Base-by-base conservation (phyloP, 208 protist species). In the Novymonas esmeraldas region DNA sequence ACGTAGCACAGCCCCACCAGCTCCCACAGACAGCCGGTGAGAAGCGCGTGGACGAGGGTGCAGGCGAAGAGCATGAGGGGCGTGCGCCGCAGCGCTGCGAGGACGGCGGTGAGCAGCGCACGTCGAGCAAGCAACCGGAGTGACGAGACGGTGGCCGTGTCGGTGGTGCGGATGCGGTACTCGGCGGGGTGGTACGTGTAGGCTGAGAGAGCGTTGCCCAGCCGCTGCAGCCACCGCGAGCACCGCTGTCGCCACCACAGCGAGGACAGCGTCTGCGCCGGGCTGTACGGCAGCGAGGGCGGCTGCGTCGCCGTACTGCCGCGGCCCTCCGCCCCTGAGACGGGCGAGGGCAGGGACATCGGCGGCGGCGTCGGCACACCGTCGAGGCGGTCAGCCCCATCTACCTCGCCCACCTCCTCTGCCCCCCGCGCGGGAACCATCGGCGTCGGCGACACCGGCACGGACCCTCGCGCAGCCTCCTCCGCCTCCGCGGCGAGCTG, bases 21-120 rank as follows among this genome's bases (percentile, higher is more conserved):
- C 51, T 90, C 84, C 74, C 79, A 90, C 33, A 81, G 10, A 39
- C 73, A 78, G 34, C 68, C 69, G 16, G 80, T 85, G n/a, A 82
- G 26, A 42, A 90, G 66, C 45, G 78, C 69, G 58, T 85, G 79
- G 31, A 48, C 56, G 41, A 83, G 52, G 14, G 67, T 54, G 24
- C 67, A 58, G 22, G 71, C 28, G n/a, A 87, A 60, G 28, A 83
- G 62, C 3, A 62, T 31, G 2, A 87, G 46, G 4, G 55, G 46
- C 0, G 81, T 86, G 71, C 87, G 78, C 3, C 75, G 64, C 57
- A 84, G 70, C 18, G 59, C 49, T 10, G 75, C 73, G 28, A 68
- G 74, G 46, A 75, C 56, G 20, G 61, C 44, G 6, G 70, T 67
- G 28, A 42, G 38, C 34, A 82, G 45, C 6, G 78, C 41, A 11